These are phyloP conservation scores for Dioscorea dumetorum DNA, from an alignment of 106 monocot genomes.

Conservation along the genomic window DNA sequence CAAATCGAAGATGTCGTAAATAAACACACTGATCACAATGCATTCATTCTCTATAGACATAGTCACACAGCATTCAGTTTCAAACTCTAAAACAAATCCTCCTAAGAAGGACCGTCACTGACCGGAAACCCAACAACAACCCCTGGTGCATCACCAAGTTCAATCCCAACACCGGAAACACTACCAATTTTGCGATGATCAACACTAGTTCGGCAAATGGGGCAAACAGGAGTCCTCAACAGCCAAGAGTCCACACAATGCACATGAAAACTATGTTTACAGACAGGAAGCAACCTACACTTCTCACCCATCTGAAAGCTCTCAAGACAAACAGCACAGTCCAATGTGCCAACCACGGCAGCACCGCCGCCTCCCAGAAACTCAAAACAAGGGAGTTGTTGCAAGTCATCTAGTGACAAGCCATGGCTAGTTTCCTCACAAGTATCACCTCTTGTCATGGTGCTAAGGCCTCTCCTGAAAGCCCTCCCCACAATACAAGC, in stretches of 20 bases:
- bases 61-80: too few species aligned
- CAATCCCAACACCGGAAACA: constrained; percentile 9
- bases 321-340: constrained; percentile 55
- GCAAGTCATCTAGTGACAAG: constrained; percentile 38
- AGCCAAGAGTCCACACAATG: constrained; percentile 57
- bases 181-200: background rate
- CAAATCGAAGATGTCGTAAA: too few species aligned
- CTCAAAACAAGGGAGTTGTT: constrained; percentile 39
- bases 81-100: too few species aligned
- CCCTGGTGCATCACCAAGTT: background rate
- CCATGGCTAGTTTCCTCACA: constrained; percentile 1
- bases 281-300: constrained; percentile 44
- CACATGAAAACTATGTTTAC: constrained; percentile 53
- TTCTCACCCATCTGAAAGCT: constrained; percentile 32
- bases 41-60: too few species aligned
- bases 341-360: background rate
- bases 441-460: background rate
- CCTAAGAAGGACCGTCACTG: background rate
- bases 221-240: constrained; percentile 31
- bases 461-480: constrained; percentile 8
- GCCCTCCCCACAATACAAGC: constrained; percentile 25
- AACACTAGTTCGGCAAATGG: constrained; percentile 33
- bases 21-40: too few species aligned
- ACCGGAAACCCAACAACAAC: background rate
- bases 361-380: constrained; percentile 4